phyloP scores from a whole-genome alignment of 108 stramenopile species.

The Skeletonema marinoi region DNA sequence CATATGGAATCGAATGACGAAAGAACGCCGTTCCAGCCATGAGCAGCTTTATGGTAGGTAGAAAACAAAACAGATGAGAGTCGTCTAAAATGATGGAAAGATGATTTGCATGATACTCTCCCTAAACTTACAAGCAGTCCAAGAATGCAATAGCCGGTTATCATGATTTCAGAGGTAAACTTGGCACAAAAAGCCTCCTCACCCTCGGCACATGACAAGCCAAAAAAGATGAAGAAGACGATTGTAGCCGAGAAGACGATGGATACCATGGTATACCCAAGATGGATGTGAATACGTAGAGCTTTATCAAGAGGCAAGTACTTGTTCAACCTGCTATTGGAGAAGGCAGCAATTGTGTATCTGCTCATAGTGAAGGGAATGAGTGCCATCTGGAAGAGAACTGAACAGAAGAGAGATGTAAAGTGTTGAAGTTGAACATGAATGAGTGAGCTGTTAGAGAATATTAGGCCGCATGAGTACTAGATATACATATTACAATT shows the following conservation, averaged over 20 bases:
- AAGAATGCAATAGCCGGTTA: conserved; percentile 46
- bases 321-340: conserved; percentile 18
- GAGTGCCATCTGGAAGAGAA: conserved; percentile 59
- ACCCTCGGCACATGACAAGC: conserved; percentile 39
- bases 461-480: too few relatives aligned
- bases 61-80: neutral
- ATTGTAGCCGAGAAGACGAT: conserved; percentile 49
- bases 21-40: conserved; percentile 40
- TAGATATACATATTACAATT: too few relatives aligned
- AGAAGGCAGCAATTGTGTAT: conserved; percentile 41
- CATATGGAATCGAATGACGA: conserved; percentile 47
- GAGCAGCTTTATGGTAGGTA: conserved; percentile 10
- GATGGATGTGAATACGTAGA: conserved; percentile 43
- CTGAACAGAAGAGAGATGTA: neutral
- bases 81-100: too few relatives aligned
- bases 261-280: conserved; percentile 44
- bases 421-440: too few relatives aligned
- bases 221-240: conserved; percentile 54
- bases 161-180: conserved; percentile 43
- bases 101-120: neutral
- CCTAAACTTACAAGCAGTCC: neutral
- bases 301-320: conserved; percentile 45
- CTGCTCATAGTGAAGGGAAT: conserved; percentile 53
- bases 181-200: conserved; percentile 55
- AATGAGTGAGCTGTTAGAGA: too few relatives aligned